These are phyloP conservation scores for Chaetomium globosum DNA, from an alignment of 2,329 filamentous ascomycete species.

Conservation along the genomic window DNA sequence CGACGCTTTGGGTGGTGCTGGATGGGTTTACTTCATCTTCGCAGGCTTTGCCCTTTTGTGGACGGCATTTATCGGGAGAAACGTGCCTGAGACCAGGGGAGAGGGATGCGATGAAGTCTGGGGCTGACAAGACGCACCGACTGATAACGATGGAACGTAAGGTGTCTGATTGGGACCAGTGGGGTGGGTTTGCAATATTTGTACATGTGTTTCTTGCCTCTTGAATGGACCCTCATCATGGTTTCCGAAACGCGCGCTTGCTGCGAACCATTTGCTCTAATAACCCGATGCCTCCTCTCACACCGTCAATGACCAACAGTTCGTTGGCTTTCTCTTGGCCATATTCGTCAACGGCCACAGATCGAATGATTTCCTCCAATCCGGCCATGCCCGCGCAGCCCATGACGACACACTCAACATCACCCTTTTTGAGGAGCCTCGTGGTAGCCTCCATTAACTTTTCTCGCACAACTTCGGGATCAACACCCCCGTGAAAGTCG, in stretches of 20 bases:
- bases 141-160: constrained; percentile 38
- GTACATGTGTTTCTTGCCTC: neutral
- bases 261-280: constrained; percentile 58
- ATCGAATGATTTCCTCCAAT: constrained; percentile 73
- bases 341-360: constrained; percentile 65
- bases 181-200: neutral
- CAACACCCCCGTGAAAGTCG: constrained; percentile 73
- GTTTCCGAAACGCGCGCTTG: constrained; percentile 44
- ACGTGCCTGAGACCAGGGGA: constrained; percentile 88
- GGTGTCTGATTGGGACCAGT: neutral
- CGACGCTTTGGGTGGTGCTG: constrained; percentile 63
- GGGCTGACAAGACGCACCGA: constrained; percentile 63
- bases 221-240: constrained; percentile 14
- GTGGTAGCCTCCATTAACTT: constrained; percentile 72
- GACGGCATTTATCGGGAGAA: constrained; percentile 69
- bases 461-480: constrained; percentile 62
- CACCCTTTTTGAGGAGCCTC: constrained; percentile 59
- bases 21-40: constrained; percentile 92
- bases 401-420: constrained; percentile 72
- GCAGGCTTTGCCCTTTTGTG: constrained; percentile 70
- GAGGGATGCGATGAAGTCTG: constrained; percentile 88
- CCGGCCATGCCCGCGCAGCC: constrained; percentile 93
- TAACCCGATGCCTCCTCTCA: constrained; percentile 68
- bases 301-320: constrained; percentile 77
- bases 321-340: constrained; percentile 58